A percentile compares a stretch with the other conserved stretches of the same genome.
Conservation (phyloP, 768 basidiomycete genomes). For the Tubosaeta sp. region DNA sequence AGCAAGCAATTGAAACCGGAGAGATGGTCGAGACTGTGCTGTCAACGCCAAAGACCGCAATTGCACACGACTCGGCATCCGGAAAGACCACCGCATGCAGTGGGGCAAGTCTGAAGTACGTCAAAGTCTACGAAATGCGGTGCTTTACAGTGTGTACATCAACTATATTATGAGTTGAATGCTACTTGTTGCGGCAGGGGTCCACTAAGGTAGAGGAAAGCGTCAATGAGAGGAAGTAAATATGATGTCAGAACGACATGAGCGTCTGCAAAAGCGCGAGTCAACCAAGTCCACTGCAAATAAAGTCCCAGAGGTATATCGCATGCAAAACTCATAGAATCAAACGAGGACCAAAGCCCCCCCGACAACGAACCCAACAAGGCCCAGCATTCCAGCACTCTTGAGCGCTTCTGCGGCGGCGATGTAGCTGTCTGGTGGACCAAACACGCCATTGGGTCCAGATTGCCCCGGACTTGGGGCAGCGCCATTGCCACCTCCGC, state of each 20-base stretch:
- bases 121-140: slow-evolving; percentile 16
- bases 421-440: slow-evolving; percentile 67
- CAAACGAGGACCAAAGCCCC: slow-evolving; percentile 46
- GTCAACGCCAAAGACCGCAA: background rate
- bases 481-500: slow-evolving; percentile 36
- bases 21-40: background rate
- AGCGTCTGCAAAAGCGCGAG: slow-evolving; percentile 17
- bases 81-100: background rate
- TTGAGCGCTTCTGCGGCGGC: slow-evolving; percentile 49
- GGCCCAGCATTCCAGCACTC: slow-evolving; percentile 41
- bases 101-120: background rate
- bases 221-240: slow-evolving; percentile 25
- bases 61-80: background rate
- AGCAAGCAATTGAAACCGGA: background rate
- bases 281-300: slow-evolving; percentile 11
- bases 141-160: slow-evolving; percentile 22
- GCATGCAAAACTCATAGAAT: slow-evolving; percentile 9
- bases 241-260: slow-evolving; percentile 18
- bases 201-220: slow-evolving; percentile 23
- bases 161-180: slow-evolving; percentile 17
- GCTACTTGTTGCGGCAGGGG: slow-evolving; percentile 12
- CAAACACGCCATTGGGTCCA: slow-evolving; percentile 45
- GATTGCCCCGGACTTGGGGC: slow-evolving; percentile 60
- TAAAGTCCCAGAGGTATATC: slow-evolving; percentile 14
- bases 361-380: slow-evolving; percentile 46